These are phyloP conservation scores for Fermentozyma sake DNA, from an alignment of 1,139 yeast species.

Conservation along the genomic window DNA sequence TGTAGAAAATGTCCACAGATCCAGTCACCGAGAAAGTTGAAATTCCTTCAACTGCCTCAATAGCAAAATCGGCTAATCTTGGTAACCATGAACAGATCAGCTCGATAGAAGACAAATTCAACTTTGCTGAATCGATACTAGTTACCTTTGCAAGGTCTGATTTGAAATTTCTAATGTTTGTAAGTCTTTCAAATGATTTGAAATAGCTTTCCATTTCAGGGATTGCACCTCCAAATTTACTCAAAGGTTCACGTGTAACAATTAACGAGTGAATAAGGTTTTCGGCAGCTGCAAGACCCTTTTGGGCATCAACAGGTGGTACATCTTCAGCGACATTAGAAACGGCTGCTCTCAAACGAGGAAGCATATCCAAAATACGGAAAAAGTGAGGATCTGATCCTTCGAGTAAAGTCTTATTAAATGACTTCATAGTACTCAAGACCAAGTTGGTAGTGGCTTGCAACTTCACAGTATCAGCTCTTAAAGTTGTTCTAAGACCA, in stretches of 20 bases:
- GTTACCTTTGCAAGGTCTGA: conserved; percentile 14
- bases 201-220: conserved; percentile 9
- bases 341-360: conserved; percentile 68
- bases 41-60: conserved; percentile 21
- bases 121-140: conserved; percentile 12
- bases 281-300: conserved; percentile 78
- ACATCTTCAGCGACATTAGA: conserved; percentile 65
- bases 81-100: conserved; percentile 40
- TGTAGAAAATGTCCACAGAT: conserved; percentile 14
- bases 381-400: conserved; percentile 60
- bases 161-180: conserved; percentile 12
- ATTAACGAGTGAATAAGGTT: conserved; percentile 57
- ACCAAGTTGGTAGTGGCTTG: conserved; percentile 64
- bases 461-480: conserved; percentile 57
- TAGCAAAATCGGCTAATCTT: conserved; percentile 45
- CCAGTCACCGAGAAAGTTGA: conserved; percentile 11
- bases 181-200: conserved; percentile 14
- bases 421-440: conserved; percentile 50
- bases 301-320: conserved; percentile 68
- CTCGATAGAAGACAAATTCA: conserved; percentile 16
- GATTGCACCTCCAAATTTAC: conserved; percentile 21
- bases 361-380: conserved; percentile 72
- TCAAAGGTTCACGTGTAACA: conserved; percentile 45
- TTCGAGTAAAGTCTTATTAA: conserved; percentile 35
- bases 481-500: conserved; percentile 67